phyloP scores from a whole-genome alignment of 2,329 filamentous ascomycete genomes.

The Xylaria sp. region DNA sequence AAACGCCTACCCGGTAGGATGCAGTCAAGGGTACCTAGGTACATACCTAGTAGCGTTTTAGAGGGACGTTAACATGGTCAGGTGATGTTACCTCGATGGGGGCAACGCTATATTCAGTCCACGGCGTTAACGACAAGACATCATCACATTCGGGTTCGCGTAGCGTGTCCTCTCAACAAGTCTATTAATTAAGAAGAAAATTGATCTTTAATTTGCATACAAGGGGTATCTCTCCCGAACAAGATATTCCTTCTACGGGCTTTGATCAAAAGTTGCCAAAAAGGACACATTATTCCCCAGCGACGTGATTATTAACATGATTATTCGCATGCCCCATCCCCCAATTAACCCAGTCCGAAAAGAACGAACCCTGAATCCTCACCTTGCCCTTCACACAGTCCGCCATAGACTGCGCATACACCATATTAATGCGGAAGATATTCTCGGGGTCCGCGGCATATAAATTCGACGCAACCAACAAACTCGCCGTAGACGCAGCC shows the following conservation, averaged over 20 bases:
- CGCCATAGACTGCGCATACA: slow-evolving; percentile 69
- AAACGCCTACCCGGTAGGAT: too few relatives aligned
- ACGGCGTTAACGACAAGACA: too few relatives aligned
- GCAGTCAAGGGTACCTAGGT: too few relatives aligned
- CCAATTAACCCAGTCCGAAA: slow-evolving; percentile 78
- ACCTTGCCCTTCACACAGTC: slow-evolving; percentile 63
- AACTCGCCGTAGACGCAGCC: slow-evolving; percentile 74
- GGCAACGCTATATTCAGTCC: neutral
- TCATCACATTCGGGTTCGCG: too few relatives aligned
- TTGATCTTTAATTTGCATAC: too few relatives aligned
- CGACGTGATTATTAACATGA: slow-evolving; percentile 33
- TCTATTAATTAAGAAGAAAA: too few relatives aligned
- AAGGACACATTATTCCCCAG: neutral
- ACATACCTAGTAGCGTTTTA: neutral
- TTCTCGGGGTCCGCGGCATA: slow-evolving; percentile 58
- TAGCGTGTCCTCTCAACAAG: too few relatives aligned
- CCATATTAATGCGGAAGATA: slow-evolving; percentile 61
- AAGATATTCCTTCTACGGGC: neutral
- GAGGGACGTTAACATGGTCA: neutral
- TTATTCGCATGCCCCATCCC: slow-evolving; percentile 56
- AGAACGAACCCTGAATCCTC: slow-evolving; percentile 69
- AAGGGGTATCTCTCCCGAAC: slow-evolving; percentile 13
- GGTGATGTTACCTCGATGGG: neutral
- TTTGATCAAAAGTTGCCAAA: neutral
- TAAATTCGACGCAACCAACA: slow-evolving; percentile 69